phyloP scores from a whole-genome alignment of 371 early-diverging fungal species.

The Apophysomyces elegans region DNA sequence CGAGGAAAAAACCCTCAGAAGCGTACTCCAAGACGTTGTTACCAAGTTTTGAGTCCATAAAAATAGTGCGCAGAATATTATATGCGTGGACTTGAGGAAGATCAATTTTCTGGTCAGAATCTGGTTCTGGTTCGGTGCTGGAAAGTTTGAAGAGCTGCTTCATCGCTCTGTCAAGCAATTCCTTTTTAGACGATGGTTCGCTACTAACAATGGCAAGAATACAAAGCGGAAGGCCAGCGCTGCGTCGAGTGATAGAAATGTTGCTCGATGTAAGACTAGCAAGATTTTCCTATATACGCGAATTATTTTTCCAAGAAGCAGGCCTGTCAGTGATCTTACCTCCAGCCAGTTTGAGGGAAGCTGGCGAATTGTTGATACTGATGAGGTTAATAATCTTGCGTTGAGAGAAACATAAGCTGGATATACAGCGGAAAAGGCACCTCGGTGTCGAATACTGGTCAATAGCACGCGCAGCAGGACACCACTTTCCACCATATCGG shows the following conservation, averaged over 20 bases:
- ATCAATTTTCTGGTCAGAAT: constrained; percentile 66
- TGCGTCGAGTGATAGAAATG: constrained; percentile 92
- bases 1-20: constrained; percentile 74
- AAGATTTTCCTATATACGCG: constrained; percentile 30
- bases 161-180: constrained; percentile 70
- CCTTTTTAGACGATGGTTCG: constrained; percentile 66
- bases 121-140: constrained; percentile 42
- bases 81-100: constrained; percentile 88
- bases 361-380: constrained; percentile 43
- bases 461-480: constrained; percentile 61
- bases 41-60: constrained; percentile 82
- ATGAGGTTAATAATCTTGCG: constrained; percentile 62
- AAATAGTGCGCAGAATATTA: constrained; percentile 83
- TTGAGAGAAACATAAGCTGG: constrained; percentile 79
- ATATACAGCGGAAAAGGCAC: constrained; percentile 90
- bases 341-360: constrained; percentile 72
- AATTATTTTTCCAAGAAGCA: no score
- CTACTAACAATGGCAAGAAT: constrained; percentile 85
- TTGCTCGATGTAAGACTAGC: constrained; percentile 57
- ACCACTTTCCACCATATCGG: constrained; percentile 59
- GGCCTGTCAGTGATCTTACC: constrained; percentile 35
- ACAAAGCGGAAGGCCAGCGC: constrained; percentile 89
- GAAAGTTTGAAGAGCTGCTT: constrained; percentile 71
- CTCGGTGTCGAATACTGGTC: constrained; percentile 87
- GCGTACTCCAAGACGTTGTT: constrained; percentile 74